Evolutionary conservation across 345 rosid species (phyloP).

Genomic region (Aquilaria yunnanensis): DNA sequence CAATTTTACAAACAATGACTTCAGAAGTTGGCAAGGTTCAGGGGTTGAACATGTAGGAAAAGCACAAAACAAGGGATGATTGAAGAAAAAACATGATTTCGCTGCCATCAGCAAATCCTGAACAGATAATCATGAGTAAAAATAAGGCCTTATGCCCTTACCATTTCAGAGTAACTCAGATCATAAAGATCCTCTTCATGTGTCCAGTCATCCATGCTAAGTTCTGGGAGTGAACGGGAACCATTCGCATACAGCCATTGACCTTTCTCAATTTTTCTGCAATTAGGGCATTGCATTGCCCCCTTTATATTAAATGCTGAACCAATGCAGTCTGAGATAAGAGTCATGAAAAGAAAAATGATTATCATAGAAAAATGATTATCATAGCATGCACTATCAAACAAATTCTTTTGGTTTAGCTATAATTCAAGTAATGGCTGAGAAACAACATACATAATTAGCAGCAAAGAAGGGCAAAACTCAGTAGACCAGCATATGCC

Average conservation of each 20-base stretch:
- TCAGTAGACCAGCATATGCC: neutral
- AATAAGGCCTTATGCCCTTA: slow-evolving; percentile 17
- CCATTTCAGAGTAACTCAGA: slow-evolving; percentile 80
- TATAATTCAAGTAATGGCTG: neutral
- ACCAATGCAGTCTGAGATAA: slow-evolving; percentile 82
- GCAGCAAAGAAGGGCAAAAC: neutral
- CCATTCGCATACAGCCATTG: slow-evolving; percentile 97
- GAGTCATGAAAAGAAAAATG: slow-evolving; percentile 12
- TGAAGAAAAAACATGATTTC: neutral
- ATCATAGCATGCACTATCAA: neutral
- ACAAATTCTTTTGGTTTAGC: neutral
- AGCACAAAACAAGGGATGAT: neutral
- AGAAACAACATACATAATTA: neutral
- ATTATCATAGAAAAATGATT: neutral
- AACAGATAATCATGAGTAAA: slow-evolving; percentile 6
- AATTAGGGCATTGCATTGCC: slow-evolving; percentile 97
- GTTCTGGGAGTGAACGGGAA: slow-evolving; percentile 64
- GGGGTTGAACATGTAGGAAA: too few species aligned
- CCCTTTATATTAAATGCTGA: slow-evolving; percentile 98
- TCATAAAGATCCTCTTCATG: slow-evolving; percentile 92
- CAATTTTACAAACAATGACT: too few species aligned
- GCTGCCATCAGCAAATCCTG: neutral
- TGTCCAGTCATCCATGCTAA: slow-evolving; percentile 82
- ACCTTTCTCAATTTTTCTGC: slow-evolving; percentile 96
- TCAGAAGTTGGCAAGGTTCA: too few species aligned